Conservation (phyloP, 129 eudicot species). For the Apium graveolens region DNA sequence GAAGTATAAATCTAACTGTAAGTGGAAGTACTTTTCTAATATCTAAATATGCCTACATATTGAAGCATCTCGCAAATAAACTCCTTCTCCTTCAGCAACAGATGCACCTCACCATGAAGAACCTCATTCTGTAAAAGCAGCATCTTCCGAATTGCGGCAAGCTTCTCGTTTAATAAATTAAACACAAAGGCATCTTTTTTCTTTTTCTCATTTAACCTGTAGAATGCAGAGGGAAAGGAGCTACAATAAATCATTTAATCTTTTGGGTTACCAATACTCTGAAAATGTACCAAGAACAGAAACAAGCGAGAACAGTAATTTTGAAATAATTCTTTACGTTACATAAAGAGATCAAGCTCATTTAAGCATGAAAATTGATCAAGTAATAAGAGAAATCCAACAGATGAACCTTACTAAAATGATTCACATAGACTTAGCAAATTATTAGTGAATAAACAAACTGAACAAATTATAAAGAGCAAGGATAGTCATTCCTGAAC, state of each 20-base stretch:
- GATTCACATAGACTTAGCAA: neutral
- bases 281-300: neutral
- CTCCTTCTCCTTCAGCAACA: neutral
- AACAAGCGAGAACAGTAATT: neutral
- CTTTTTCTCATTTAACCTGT: neutral
- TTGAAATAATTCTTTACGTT: no score
- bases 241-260: neutral
- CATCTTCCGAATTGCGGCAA: conserved; percentile 11
- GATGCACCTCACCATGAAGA: neutral
- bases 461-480: neutral
- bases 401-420: neutral
- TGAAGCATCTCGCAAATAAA: neutral
- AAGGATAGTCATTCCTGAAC: neutral
- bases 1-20: neutral
- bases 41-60: neutral
- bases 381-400: neutral
- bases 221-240: neutral
- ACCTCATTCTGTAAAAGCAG: neutral
- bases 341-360: neutral
- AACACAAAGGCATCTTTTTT: neutral
- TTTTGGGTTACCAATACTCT: neutral
- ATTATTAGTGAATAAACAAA: no score
- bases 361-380: neutral
- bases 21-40: neutral
- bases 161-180: neutral